Conservation (phyloP, 441 rosid genomes). For the Syzygium syzygioides region DNA sequence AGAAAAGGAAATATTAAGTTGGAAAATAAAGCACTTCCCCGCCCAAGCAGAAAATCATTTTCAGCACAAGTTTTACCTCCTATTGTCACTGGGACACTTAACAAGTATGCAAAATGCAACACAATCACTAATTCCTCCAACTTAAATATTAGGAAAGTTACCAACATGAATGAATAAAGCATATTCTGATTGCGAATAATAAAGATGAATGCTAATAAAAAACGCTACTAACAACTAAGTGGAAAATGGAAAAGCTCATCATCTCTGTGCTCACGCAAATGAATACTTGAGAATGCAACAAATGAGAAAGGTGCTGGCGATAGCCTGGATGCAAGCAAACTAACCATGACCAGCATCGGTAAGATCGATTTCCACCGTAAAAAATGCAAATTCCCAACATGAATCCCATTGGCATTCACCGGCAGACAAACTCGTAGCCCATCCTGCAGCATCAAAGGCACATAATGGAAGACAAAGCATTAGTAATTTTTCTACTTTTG, state of each 20-base stretch:
- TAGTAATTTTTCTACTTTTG: not conserved
- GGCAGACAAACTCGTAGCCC: slow-evolving; percentile 77
- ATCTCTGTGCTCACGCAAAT: not conserved
- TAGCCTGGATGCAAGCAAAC: slow-evolving; percentile 15
- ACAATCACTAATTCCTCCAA: not conserved
- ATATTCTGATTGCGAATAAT: not conserved
- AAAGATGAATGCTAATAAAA: not conserved
- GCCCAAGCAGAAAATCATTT: not conserved
- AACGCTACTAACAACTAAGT: not conserved
- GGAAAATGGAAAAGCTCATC: not conserved
- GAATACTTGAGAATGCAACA: not conserved
- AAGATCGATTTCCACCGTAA: slow-evolving; percentile 61
- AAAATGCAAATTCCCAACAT: slow-evolving; percentile 69
- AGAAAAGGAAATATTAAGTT: not conserved
- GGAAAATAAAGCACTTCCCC: not conserved
- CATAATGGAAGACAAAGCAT: not conserved
- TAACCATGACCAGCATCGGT: slow-evolving; percentile 94
- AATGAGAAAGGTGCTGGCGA: not conserved
- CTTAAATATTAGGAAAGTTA: not conserved
- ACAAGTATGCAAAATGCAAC: not conserved
- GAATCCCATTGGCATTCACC: slow-evolving; percentile 48
- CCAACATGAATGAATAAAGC: not conserved
- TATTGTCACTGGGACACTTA: not conserved
- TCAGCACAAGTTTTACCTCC: not conserved
- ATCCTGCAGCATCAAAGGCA: slow-evolving; percentile 40